These are phyloP conservation scores for Aspergillus calidoustus DNA, from an alignment of 2,329 filamentous ascomycete species.

Conservation along the genomic window DNA sequence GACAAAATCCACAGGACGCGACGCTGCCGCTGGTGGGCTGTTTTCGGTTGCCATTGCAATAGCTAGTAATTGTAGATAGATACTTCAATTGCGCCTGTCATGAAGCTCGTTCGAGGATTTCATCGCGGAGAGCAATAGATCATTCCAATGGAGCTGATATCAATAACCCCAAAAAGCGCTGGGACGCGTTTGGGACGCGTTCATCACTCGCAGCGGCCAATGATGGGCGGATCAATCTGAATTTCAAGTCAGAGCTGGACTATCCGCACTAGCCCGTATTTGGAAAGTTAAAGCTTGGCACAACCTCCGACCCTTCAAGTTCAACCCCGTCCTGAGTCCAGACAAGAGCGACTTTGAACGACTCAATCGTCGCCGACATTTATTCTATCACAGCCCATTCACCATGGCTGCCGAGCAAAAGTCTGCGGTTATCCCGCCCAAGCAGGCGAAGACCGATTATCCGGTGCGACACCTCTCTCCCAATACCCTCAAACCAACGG, in stretches of 20 bases:
- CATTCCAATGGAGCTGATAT: background rate
- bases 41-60: conserved; percentile 18
- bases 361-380: conserved; percentile 21
- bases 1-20: conserved; percentile 52
- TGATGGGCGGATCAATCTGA: background rate
- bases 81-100: background rate
- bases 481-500: background rate
- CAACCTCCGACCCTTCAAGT: conserved; percentile 31
- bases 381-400: conserved; percentile 19
- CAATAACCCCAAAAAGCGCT: background rate
- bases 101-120: background rate
- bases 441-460: conserved; percentile 80
- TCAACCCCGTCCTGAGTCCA: conserved; percentile 32
- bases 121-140: too few relatives aligned
- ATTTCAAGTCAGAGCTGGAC: background rate
- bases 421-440: conserved; percentile 68
- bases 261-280: conserved; percentile 15
- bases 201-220: background rate
- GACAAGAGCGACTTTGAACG: conserved; percentile 26
- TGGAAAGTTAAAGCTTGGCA: conserved; percentile 27
- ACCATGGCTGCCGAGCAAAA: conserved; percentile 45
- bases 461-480: conserved; percentile 66
- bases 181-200: conserved; percentile 1
- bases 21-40: conserved; percentile 21
- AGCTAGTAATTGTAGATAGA: background rate